Evolutionary conservation across 2,329 filamentous ascomycete genomes (phyloP), one percentile per base, ranked within the genome.

Genomic region (Fusarium subtropicale): DNA sequence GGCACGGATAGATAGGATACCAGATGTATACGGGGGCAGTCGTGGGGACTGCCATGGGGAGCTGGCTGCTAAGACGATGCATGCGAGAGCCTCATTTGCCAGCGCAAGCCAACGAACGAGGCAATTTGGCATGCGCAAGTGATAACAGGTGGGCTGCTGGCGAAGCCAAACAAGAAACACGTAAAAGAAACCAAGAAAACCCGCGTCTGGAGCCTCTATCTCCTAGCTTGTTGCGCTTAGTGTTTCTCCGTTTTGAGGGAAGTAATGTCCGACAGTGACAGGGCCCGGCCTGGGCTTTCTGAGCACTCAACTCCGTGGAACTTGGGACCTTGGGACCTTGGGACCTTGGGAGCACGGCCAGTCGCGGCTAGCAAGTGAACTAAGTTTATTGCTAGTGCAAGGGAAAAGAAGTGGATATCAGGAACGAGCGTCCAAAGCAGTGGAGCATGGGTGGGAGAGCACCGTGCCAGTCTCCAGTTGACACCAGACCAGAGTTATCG

Each of bases 191-290:
- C 64, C 20, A 63, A 54, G 56, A 66, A 70, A 72, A 62, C 58
- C 60, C 70, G 72, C 72, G 66, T 45, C 50, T 74, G 59, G 68
- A 60, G 56, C 47, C 48, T 69, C 55, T 69, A 48, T 59, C 59
- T 56, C 62, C 55, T 66, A 60, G 60, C 56, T 64, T 64, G 60
- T 56, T 44, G 61, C 61, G 61, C 60, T 51, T 69, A 56, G 61
- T 62, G 38, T 39, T 53, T 50, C n/a, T 56, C 42, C 54, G 60
- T 42, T 56, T 69, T 52, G 59, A 41, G 63, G 57, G 48, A 63
- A 61, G 66, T 66, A 74, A 75, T 74, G 67, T 74, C 72, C 72
- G 72, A 72, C 56, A 59, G 52, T 71, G 72, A 73, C 68, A 64
- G 65, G 66, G 68, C 20, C 20, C 20, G 20, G 20, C 55, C 66